Conservation (phyloP, 768 basidiomycete species). For the Calocybe gangraenosa region DNA sequence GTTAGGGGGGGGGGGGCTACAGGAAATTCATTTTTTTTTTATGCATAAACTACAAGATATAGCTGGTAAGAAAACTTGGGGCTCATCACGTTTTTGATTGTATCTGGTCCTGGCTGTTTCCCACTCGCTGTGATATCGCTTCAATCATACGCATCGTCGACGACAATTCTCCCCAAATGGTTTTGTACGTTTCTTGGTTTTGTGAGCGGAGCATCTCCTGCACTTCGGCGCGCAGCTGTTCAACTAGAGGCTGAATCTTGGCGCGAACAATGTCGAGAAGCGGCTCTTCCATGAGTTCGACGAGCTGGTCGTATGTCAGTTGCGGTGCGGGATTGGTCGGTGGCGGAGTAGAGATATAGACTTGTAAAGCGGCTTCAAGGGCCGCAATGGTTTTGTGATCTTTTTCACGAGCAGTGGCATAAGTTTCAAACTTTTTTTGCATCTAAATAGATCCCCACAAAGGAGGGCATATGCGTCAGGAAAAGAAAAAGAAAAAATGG, state of each 20-base stretch:
- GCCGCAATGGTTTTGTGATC: constrained; percentile 20
- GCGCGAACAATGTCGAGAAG: constrained; percentile 20
- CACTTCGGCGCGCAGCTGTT: constrained; percentile 18
- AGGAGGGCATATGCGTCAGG: too few relatives aligned
- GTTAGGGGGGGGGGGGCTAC: background rate
- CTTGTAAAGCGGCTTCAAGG: constrained; percentile 20
- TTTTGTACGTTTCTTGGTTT: constrained; percentile 21
- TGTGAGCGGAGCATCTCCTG: constrained; percentile 18
- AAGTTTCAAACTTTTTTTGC: constrained; percentile 16
- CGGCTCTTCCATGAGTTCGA: constrained; percentile 21
- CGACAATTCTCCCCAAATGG: constrained; percentile 21
- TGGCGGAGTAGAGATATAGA: constrained; percentile 14
- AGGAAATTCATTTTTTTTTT: too few relatives aligned
- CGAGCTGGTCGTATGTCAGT: constrained; percentile 20
- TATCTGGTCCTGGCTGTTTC: background rate
- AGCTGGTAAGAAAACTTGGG: too few relatives aligned
- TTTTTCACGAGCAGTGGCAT: constrained; percentile 12
- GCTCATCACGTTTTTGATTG: background rate
- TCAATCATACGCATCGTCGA: constrained; percentile 17
- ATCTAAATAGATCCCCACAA: constrained; percentile 19
- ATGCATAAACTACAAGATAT: too few relatives aligned
- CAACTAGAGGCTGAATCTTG: constrained; percentile 20
- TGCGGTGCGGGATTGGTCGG: constrained; percentile 15
- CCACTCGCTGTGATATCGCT: constrained; percentile 14
- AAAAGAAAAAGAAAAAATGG: background rate